Evolutionary conservation across 306 rosid species (phyloP).

Genomic region (peach (Prunus persica)): Prunus_persica_NCBIv2 NC_034011.1:4767001-4767500

Average conservation of each 20-base stretch:
- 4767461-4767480: background rate
- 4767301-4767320: conserved; percentile 72
- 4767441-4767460: background rate
- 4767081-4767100: conserved; percentile 12
- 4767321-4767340: conserved; percentile 81
- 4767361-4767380: background rate
- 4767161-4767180: conserved; percentile 55
- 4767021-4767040: background rate
- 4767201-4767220: conserved; percentile 34
- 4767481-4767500: too few species aligned
- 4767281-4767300: conserved; percentile 82
- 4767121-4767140: conserved; percentile 55
- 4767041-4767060: conserved; percentile 32
- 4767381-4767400: background rate
- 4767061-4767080: conserved; percentile 13
- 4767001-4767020: background rate
- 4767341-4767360: background rate
- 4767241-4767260: conserved; percentile 59
- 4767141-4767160: conserved; percentile 59
- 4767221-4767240: conserved; percentile 41
- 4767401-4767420: background rate
- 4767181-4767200: conserved; percentile 52
- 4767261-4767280: conserved; percentile 83
- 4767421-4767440: background rate
- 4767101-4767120: conserved; percentile 58